These are phyloP conservation scores for Pueraria montana DNA, from an alignment of 306 rosid species.

Conservation along the genomic window DNA sequence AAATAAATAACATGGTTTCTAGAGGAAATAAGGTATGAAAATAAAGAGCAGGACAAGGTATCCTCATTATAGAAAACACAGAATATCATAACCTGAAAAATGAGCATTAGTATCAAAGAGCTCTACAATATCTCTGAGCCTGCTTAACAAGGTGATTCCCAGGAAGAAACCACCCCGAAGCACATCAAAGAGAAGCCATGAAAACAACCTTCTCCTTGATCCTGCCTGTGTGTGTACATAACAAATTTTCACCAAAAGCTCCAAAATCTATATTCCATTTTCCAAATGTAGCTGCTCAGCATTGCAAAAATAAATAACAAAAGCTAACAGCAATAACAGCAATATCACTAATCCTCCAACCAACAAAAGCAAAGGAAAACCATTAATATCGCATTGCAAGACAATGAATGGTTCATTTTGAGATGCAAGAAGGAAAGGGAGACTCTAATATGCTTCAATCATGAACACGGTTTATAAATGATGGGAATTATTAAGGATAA, in stretches of 20 bases:
- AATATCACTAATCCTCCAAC: neutral
- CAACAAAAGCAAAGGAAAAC: neutral
- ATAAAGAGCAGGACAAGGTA: neutral
- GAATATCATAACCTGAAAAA: conserved; percentile 8
- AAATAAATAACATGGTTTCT: no score
- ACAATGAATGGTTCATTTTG: neutral
- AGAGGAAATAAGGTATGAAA: neutral
- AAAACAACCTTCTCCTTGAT: conserved; percentile 6
- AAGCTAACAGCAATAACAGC: neutral
- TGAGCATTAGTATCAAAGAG: neutral
- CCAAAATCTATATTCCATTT: neutral
- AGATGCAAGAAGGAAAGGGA: neutral
- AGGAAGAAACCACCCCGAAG: neutral
- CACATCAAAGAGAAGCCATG: conserved; percentile 23
- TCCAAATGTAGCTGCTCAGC: neutral
- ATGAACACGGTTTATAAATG: neutral
- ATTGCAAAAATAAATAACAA: neutral
- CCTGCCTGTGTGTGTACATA: neutral
- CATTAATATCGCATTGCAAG: neutral
- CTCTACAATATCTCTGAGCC: neutral
- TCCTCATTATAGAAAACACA: conserved; percentile 15
- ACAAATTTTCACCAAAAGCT: neutral
- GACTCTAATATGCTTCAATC: neutral
- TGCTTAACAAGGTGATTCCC: neutral
- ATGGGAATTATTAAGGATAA: neutral